phyloP scores from a whole-genome alignment of 73 alveolate genomes.

The Paramecium pentaurelia region DNA sequence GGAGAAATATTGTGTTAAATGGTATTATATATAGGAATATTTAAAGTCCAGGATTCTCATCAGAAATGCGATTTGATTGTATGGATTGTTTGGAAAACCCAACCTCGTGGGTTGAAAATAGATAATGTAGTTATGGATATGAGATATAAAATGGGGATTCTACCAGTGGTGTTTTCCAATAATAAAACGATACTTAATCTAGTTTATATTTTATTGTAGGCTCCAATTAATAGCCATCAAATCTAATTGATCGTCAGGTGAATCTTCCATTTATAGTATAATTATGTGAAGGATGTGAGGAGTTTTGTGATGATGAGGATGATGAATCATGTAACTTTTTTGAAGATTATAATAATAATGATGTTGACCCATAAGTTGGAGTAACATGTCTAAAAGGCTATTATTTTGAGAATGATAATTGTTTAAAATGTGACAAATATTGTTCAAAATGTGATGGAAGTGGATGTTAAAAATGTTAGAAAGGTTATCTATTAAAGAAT shows the following conservation, averaged over 20 bases:
- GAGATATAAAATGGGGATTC: neutral
- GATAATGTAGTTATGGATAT: constrained; percentile 2
- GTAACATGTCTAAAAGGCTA: neutral
- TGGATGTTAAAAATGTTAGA: neutral
- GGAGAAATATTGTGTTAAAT: neutral
- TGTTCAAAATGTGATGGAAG: neutral
- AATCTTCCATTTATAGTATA: neutral
- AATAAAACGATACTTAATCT: neutral
- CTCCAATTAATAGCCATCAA: neutral
- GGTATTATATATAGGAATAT: neutral
- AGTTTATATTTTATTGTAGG: neutral
- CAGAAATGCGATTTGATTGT: neutral
- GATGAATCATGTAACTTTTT: constrained; percentile 22
- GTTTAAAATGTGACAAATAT: neutral
- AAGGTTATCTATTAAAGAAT: neutral
- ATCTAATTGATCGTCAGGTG: neutral
- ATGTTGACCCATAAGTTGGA: neutral
- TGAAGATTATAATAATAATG: neutral
- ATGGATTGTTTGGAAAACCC: constrained; percentile 37
- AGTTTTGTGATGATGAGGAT: neutral
- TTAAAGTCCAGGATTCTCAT: neutral
- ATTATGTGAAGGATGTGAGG: neutral
- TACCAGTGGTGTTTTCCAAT: neutral
- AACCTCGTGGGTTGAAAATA: neutral
- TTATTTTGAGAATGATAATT: constrained; percentile 1